Base-by-base conservation (phyloP, 1,284 basidiomycete genomes). In the Clitocybe nebularis region DNA sequence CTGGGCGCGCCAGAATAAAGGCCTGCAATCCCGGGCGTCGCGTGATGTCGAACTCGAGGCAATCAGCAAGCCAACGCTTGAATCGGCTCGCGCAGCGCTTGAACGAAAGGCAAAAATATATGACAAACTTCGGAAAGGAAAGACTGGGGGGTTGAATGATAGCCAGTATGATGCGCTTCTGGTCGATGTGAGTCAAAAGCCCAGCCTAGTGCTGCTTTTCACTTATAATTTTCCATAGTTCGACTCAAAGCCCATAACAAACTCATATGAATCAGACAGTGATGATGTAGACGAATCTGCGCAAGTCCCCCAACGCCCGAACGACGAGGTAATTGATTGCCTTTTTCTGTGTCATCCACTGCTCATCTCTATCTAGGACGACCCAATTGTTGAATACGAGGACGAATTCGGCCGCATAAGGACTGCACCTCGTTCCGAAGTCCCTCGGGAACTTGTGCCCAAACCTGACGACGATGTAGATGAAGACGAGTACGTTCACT, bases 81-180 rank as follows among this genome's bases (percentile, higher is more conserved):
- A 89, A 29, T 74, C 75, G 1, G 81, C 83, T 6, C 77, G 78
- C 5, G 76, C 78, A 1, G 74, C 73, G 3, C 63, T 96, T 38
- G 82, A 89, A 60, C 74, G 81, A 35, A 96, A 96, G 61, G 83
- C 90, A 4, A 75, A 76, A 58, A 79, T 86, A 44, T 96, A 96
- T 56, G 84, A 91, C 4, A 83, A 89, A 56, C 62, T 95, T 23
- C 66, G 72, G 53, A 81, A 80, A 48, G 94, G 94, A 5, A 87
- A 90, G 62, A 81, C 78, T 5, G 90, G 81, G 0, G 90, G 89
- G 0, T 55, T 95, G 55, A 81, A 61, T 20, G 87, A 93, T 40
- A 80, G 78, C 47, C 87, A 95, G 57, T 81, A 81, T 46, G 81
- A 81, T 33, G 71, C 77, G 14, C 65, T 90, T 7, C 67, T 92